phyloP scores from a whole-genome alignment of 2,329 filamentous ascomycete species.

The Alternaria ventricosa region DNA sequence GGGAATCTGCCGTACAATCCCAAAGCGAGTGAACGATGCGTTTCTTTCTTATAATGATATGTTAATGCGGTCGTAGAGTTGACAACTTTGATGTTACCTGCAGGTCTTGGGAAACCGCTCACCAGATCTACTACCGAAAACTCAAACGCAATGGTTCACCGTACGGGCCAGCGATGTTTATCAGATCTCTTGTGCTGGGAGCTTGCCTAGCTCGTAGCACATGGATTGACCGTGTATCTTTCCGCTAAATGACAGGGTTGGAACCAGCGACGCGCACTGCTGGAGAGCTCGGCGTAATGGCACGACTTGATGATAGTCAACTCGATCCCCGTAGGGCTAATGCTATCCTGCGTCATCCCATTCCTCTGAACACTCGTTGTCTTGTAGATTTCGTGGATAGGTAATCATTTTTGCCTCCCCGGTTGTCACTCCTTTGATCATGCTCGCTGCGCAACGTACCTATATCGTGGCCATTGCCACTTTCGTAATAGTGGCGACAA shows the following conservation, averaged over 20 bases:
- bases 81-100: background rate
- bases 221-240: background rate
- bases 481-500: slow-evolving; percentile 16
- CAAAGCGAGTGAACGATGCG: background rate
- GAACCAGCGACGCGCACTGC: background rate
- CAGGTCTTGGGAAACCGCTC: background rate
- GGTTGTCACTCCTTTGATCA: slow-evolving; percentile 3
- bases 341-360: background rate
- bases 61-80: background rate
- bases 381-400: background rate
- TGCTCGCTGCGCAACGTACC: slow-evolving; percentile 23
- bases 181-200: background rate
- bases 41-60: background rate
- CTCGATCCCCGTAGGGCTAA: background rate
- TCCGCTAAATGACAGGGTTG: background rate
- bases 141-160: background rate
- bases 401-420: background rate
- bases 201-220: background rate
- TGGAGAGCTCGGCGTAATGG: background rate
- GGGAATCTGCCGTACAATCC: background rate
- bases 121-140: background rate
- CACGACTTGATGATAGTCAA: background rate
- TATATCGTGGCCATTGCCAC: slow-evolving; percentile 16
- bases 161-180: background rate
- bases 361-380: background rate